Evolutionary conservation across 2,329 filamentous ascomycete genomes (phyloP), one percentile per base, ranked within the genome.

Genomic region (Pestalotiopsis sp.): DNA sequence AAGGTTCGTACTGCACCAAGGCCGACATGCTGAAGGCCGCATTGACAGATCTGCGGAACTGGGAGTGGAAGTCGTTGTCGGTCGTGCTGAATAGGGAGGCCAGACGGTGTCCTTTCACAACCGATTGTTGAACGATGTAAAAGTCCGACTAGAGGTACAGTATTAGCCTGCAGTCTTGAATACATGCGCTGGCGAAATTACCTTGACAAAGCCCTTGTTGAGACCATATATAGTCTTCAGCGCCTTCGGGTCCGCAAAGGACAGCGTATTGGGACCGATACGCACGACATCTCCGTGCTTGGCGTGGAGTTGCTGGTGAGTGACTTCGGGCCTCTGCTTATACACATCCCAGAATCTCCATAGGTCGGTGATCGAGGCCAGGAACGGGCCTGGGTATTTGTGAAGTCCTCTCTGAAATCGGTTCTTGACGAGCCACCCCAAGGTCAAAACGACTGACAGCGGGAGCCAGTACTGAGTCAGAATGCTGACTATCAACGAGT

Each of bases 201-300:
- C 92, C 87, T 96, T 96, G 62, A 87, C 82, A 73, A 94, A 92
- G 0, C 92, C 92, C 79, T 95, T 95, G 77, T 95, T 95, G 58
- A 95, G 80, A 0, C 93, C 93, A 77, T 96, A 97, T 59, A 96
- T 95, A 12, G 84, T 82, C 80, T 92, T 93, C 73, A 95, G 83
- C 0, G 92, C 92, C 69, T 87, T 87, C 0, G 93, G 92, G 72
- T 93, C 87, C 2, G 91, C 87, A 75, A 96, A 94, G 0, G 91
- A 93, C 1, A 96, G 80, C 0, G 83, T 83, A 71, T 94, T 94
- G 1, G 93, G 93, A 0, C 92, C 93, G 3, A 94, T 80, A 1
- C 93, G 86, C 1, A 96, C 92, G 2, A 95, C 84, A 75, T 92
- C 88, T 61, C 93, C 93, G 80, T 93, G 85, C 73, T 93, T 86